Evolutionary conservation across 2,329 filamentous ascomycete species (phyloP), one percentile per base, ranked within the genome.

Genomic region (Helotiales sp.): DNA sequence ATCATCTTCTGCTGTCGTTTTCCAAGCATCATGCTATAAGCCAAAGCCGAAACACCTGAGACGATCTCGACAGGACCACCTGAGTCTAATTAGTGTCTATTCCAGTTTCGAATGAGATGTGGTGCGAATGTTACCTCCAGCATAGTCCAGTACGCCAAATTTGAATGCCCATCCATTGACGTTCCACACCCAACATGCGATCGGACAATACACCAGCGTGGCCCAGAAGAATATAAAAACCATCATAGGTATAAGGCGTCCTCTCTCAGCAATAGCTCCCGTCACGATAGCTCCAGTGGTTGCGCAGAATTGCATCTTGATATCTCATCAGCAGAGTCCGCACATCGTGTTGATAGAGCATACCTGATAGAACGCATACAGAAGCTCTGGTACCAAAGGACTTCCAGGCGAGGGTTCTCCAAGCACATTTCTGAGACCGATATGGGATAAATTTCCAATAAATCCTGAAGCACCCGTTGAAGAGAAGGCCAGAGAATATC

Each of bases 1-100:
- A 98, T 97, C 92, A 98, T 97, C 80, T 92, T 95, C 80, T 98
- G 93, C 78, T 97, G 95, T 66, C 95, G 91, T 70, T 92, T 90
- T 66, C 95, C 95, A 60, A 99, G 89, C 33, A 97, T 87, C 90
- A 91, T 89, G 2, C 93, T 96, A 79, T 98, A 99, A 65, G 95
- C 95, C 46, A 98, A 81, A 29, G 93, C 95, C 42, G 91, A 95
- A 76, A 96, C 81, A 72, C 95, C 95, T 57, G 95, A 98, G 60
- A 85, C 90, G 69, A 99, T 98, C 77, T 99, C 95, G 82, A 99
- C 95, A 66, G 95, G 95, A 53, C 93, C 93, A 69, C 95, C n/a
- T n/a, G n/a, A n/a, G n/a, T n/a, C n/a, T n/a, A n/a, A n/a, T n/a
- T n/a, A n/a, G n/a, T n/a, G n/a, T n/a, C n/a, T n/a, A n/a, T n/a